Evolutionary conservation across 345 rosid species (phyloP).

Genomic region (Arabis hirsuta): DNA sequence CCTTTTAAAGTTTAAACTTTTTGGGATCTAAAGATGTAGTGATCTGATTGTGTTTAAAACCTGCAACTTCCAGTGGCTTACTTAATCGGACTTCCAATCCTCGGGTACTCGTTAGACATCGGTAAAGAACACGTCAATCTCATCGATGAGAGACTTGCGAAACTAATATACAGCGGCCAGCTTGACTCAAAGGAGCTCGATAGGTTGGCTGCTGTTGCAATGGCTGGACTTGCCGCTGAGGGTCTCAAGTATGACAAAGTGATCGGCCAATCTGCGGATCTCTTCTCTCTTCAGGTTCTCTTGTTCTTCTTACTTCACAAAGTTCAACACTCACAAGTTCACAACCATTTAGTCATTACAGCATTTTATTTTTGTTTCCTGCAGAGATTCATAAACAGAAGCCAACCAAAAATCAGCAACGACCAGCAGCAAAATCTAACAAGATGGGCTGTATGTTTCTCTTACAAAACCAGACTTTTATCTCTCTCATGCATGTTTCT

Average conservation of each 20-base stretch:
- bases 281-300: constrained; percentile 90
- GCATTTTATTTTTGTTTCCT: background rate
- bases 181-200: constrained; percentile 87
- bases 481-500: background rate
- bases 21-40: background rate
- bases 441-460: constrained; percentile 90
- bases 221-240: constrained; percentile 98
- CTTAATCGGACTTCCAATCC: constrained; percentile 84
- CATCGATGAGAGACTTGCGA: constrained; percentile 75
- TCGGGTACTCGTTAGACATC: constrained; percentile 85
- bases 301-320: background rate
- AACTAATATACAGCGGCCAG: constrained; percentile 86
- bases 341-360: constrained; percentile 14
- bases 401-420: constrained; percentile 78
- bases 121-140: constrained; percentile 97
- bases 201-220: constrained; percentile 81
- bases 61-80: constrained; percentile 64
- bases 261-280: constrained; percentile 96
- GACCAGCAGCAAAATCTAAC: constrained; percentile 95
- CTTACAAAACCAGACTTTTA: background rate
- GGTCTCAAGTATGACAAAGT: constrained; percentile 90
- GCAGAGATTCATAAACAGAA: constrained; percentile 89
- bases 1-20: background rate
- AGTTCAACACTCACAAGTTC: background rate
- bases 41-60: constrained; percentile 21